phyloP scores from a whole-genome alignment of 768 basidiomycete species.

The Mycena vulgaris region DNA sequence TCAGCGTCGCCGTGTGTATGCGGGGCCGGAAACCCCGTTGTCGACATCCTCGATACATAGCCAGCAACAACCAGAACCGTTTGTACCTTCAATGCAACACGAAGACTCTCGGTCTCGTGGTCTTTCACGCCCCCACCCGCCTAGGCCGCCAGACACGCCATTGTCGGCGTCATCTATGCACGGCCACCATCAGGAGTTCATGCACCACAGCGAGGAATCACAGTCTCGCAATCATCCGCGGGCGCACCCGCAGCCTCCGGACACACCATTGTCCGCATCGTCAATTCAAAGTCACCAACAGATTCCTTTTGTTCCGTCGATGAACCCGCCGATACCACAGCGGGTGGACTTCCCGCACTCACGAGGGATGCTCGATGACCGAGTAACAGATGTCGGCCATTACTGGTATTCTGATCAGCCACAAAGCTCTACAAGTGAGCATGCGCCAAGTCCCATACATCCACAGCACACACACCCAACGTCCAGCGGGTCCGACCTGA shows the following conservation, averaged over 20 bases:
- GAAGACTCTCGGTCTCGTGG: neutral
- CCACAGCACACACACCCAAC: neutral
- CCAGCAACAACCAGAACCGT: constrained; percentile 1
- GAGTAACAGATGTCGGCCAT: neutral
- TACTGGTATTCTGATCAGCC: constrained; percentile 19
- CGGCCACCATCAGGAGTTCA: neutral
- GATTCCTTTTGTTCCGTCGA: constrained; percentile 8
- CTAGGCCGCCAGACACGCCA: constrained; percentile 20
- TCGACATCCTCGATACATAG: constrained; percentile 19
- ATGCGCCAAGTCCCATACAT: constrained; percentile 1
- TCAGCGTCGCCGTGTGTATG: constrained; percentile 4
- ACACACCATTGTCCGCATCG: constrained; percentile 10
- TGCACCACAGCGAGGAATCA: constrained; percentile 7
- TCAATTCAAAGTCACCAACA: neutral
- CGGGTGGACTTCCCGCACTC: constrained; percentile 16
- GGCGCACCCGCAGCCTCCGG: constrained; percentile 3
- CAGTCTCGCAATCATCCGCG: neutral
- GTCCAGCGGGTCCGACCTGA: neutral
- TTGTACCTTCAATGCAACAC: constrained; percentile 19
- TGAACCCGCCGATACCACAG: neutral
- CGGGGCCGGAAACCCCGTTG: constrained; percentile 23
- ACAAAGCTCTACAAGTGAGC: neutral
- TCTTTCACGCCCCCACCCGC: neutral
- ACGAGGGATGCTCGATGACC: constrained; percentile 11
- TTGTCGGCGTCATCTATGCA: constrained; percentile 17